These are phyloP conservation scores for Annulohypoxylon moriforme DNA, from an alignment of 495 filamentous ascomycete genomes.

Conservation along the genomic window DNA sequence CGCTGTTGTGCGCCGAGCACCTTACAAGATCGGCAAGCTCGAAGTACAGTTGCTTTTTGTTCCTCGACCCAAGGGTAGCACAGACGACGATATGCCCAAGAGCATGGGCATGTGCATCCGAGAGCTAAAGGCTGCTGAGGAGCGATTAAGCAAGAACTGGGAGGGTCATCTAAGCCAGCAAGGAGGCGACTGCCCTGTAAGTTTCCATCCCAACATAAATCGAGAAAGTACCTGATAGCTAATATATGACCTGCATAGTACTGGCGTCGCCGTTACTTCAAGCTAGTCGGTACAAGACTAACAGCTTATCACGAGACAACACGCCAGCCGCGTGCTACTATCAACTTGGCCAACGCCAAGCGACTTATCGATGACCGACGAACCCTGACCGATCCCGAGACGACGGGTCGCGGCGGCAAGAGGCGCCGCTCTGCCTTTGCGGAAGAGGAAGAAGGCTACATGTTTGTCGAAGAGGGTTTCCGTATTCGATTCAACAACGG, in stretches of 20 bases:
- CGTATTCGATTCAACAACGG: constrained; percentile 97
- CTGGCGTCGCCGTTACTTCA: constrained; percentile 98
- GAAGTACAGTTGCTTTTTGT: constrained; percentile 94
- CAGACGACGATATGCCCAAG: constrained; percentile 97
- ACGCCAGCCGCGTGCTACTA: constrained; percentile 93
- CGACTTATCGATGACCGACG: constrained; percentile 93
- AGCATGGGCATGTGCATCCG: constrained; percentile 95
- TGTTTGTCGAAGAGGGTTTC: constrained; percentile 99
- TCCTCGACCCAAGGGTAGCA: constrained; percentile 86
- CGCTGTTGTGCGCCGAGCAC: constrained; percentile 72
- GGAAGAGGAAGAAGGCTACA: constrained; percentile 98
- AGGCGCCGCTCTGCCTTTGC: constrained; percentile 94
- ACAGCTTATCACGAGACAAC: constrained; percentile 97
- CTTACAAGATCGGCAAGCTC: constrained; percentile 94
- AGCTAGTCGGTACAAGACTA: constrained; percentile 87
- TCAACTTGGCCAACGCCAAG: constrained; percentile 93
- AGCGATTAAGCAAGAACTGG: constrained; percentile 73
- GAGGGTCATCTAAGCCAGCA: constrained; percentile 95
- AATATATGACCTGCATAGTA: constrained; percentile 67
- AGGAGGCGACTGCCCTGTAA: constrained; percentile 96
- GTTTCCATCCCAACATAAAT: constrained; percentile 51
- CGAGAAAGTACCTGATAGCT: background rate
- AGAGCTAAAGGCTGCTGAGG: constrained; percentile 89
- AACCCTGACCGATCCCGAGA: constrained; percentile 83
- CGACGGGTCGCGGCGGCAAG: constrained; percentile 75